Evolutionary conservation across 2,329 filamentous ascomycete genomes (phyloP).

Genomic region (Phialocephala subalpina): DNA sequence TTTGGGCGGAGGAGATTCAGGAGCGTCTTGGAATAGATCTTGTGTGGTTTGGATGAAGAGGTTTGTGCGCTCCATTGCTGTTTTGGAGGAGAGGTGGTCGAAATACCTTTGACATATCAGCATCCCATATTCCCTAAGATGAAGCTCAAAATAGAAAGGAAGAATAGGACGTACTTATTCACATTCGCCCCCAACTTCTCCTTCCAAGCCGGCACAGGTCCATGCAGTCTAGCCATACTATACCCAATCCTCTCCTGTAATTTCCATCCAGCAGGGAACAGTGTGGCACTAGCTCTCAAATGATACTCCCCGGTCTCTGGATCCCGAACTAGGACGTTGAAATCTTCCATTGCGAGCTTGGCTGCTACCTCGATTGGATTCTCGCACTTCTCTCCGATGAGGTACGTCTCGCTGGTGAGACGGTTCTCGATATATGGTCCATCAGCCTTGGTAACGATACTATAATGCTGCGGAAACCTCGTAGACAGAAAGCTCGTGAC

Average conservation of each 20-base stretch:
- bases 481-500: slow-evolving; percentile 54
- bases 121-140: neutral
- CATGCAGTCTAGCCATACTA: slow-evolving; percentile 55
- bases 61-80: slow-evolving; percentile 56
- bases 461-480: slow-evolving; percentile 53
- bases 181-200: slow-evolving; percentile 52
- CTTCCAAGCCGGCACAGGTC: slow-evolving; percentile 57
- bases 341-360: slow-evolving; percentile 58
- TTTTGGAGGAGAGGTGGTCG: slow-evolving; percentile 50
- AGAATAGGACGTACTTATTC: slow-evolving; percentile 46
- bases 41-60: slow-evolving; percentile 58
- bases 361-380: slow-evolving; percentile 59
- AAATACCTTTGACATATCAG: slow-evolving; percentile 48
- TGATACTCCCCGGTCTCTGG: slow-evolving; percentile 55
- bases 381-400: slow-evolving; percentile 45
- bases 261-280: slow-evolving; percentile 61
- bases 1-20: slow-evolving; percentile 45
- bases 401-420: slow-evolving; percentile 52
- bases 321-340: slow-evolving; percentile 55
- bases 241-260: slow-evolving; percentile 57
- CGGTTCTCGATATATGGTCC: slow-evolving; percentile 50
- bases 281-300: slow-evolving; percentile 57
- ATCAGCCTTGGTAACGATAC: slow-evolving; percentile 42
- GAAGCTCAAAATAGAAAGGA: neutral
- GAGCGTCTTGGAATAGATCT: slow-evolving; percentile 54